Evolutionary conservation across 768 basidiomycete species (phyloP), one percentile per base, ranked within the genome.

Genomic region (Solioccasus polychromus): DNA sequence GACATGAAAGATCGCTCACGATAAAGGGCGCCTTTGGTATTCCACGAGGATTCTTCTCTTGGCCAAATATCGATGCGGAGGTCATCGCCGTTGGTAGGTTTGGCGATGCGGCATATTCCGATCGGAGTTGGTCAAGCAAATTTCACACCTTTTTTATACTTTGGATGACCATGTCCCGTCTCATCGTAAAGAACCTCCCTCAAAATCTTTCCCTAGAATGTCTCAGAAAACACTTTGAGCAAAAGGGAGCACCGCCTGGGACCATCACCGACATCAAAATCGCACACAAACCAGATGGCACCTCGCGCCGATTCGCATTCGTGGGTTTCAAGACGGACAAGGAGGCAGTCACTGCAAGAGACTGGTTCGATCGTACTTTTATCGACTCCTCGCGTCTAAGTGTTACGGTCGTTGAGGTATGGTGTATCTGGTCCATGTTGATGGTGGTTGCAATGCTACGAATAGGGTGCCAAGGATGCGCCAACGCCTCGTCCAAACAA

Each of bases 1-100:
- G 17, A 42, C 28, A 29, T 7, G 0, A 23, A 24, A 15, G 3
- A 24, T 22, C n/a, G 76, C 85, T 54, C 52, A 95, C 94, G 42
- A 98, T 85, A 60, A 99, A 99, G 0, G 91, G 90, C 4, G 95
- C 94, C 67, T 87, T 85, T 19, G 95, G 95, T 41, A 98, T 98
- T 5, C 95, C 95, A 42, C 95, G 74, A 0, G 92, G 85, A 53
- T 94, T 98, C 59, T 82, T 82, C 66, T 81, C 73, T 28, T 58
- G 66, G 31, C 56, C 57, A 50, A 63, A 70, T 62, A 60, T 48
- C 44, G 61, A 60, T 18, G 49, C 41, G 20, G 64, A 48, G n/a
- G 59, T 45, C 63, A 61, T 66, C 38, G 15, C 30, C 17, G 28
- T 20, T 14, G 22, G 8, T 20, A 12, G 12, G 20, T 17, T 1